phyloP scores from a whole-genome alignment of 345 rosid genomes.

The Dimocarpus longan region DNA sequence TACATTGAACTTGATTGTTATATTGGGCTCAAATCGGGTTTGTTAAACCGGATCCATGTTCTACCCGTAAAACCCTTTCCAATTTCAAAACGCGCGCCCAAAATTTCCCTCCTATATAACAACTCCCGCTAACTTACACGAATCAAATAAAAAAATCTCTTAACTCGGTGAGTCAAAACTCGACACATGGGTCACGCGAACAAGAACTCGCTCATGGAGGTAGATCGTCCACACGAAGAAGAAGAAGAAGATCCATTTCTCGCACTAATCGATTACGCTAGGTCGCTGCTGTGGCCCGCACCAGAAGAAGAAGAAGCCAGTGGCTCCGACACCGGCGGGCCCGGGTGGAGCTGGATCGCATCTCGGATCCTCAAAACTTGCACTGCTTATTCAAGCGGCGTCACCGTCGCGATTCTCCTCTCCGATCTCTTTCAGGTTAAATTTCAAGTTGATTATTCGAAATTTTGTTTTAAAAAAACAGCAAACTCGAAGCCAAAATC shows the following conservation, averaged over 20 bases:
- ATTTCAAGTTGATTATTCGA: neutral
- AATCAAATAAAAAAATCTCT: neutral
- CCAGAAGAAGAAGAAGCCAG: constrained; percentile 33
- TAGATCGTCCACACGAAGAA: constrained; percentile 24
- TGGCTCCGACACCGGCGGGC: constrained; percentile 36
- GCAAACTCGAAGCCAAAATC: neutral
- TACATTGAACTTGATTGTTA: neutral
- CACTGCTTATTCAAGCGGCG: constrained; percentile 84
- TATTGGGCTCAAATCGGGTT: neutral
- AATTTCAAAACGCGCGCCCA: constrained; percentile 10
- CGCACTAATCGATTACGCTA: constrained; percentile 72
- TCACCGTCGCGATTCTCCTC: constrained; percentile 82
- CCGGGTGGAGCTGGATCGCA: constrained; percentile 87
- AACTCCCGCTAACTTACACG: neutral
- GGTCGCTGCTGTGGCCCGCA: constrained; percentile 52
- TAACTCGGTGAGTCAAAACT: neutral
- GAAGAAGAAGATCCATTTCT: constrained; percentile 63
- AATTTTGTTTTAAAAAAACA: neutral
- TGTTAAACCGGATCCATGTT: no score
- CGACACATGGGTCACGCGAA: constrained; percentile 8
- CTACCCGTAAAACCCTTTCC: neutral
- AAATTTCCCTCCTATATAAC: neutral
- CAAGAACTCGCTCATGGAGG: constrained; percentile 41
- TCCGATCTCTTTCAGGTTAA: constrained; percentile 83
- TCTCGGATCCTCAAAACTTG: constrained; percentile 81